Evolutionary conservation across 192 early-diverging fungal genomes (phyloP), one percentile per base, ranked within the genome.

Genomic region (Anaeromyces robustus): DNA sequence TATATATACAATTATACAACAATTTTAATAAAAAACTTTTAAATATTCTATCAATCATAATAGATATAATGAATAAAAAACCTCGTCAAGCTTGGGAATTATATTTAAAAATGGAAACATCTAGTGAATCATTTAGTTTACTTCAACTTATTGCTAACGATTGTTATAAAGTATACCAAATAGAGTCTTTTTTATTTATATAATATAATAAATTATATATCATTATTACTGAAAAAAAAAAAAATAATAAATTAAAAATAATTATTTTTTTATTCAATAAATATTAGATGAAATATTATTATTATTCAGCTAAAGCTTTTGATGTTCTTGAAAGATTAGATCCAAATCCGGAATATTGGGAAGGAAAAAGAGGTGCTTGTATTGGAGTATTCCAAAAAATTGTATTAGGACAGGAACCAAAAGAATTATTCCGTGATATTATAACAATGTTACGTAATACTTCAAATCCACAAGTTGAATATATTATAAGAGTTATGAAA

Each of bases 41-140:
- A n/a, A n/a, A n/a, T n/a, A n/a, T n/a, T n/a, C n/a, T n/a, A n/a
- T n/a, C n/a, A n/a, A n/a, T n/a, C n/a, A n/a, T n/a, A n/a, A 14
- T 78, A 91, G 90, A 90, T 84, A 87, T 91, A 43, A 88, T 88
- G 87, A 91, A 90, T 84, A 89, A 89, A 81, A 91, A 91, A 80
- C 85, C 90, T 5, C 80, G 88, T 28, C 82, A 88, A 28, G 90
- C 90, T 5, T 91, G 90, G 90, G 90, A 91, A 37, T 82, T 91
- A 12, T 91, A 91, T 78, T 80, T 91, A 18, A 91, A 91, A 52
- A 91, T 91, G 90, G 90, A 91, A 81, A 91, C 90, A 2, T 91
- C 90, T 28, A 86, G 85, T 80, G 90, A 91, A 80, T 91, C 90
- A 17, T 91, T 91, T 81, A 91, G 85, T 52, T 84, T 91, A 19